Percentiles rank a stretch among this genome's conserved stretches.
Conservation (phyloP, 2,329 filamentous ascomycete species). For the Aspergillus texensis region DNA sequence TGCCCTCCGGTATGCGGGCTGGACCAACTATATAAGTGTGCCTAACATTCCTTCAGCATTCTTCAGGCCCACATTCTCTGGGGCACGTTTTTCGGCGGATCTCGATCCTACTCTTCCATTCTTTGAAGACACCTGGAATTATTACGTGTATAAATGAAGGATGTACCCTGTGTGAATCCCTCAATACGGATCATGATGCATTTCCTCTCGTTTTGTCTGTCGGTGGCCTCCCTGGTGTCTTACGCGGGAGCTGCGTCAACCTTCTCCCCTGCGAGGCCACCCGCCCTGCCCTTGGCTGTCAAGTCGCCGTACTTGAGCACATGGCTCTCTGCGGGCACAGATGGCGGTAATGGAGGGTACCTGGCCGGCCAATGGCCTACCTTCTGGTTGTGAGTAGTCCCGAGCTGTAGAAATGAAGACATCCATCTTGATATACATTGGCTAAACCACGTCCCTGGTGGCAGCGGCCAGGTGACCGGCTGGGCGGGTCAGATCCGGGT, state of each 20-base stretch:
- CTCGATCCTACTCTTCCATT: constrained; percentile 5
- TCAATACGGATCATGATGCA: constrained; percentile 30
- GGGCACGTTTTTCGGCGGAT: constrained; percentile 4
- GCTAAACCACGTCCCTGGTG: constrained; percentile 17
- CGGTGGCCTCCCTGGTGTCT: constrained; percentile 28
- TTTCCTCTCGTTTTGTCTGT: constrained; percentile 27
- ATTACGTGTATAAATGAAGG: constrained; percentile 10
- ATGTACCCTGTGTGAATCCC: constrained; percentile 25
- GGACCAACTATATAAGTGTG: constrained; percentile 29
- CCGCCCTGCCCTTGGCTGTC: constrained; percentile 72
- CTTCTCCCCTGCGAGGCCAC: constrained; percentile 67
- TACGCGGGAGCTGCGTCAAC: constrained; percentile 48
- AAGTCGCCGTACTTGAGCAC: constrained; percentile 74
- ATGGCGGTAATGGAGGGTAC: constrained; percentile 66
- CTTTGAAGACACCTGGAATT: constrained; percentile 16
- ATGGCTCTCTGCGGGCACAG: constrained; percentile 65
- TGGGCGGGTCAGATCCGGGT: constrained; percentile 73
- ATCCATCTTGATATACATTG: background rate
- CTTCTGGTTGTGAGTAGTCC: constrained; percentile 65
- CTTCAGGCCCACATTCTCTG: constrained; percentile 23
- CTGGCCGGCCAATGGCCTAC: constrained; percentile 70
- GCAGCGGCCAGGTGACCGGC: constrained; percentile 59
- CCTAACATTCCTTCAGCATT: constrained; percentile 35
- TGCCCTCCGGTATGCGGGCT: constrained; percentile 22
- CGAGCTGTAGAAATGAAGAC: background rate